phyloP scores from a whole-genome alignment of 441 rosid species.

The Cnidoscolus chayamansa region DNA sequence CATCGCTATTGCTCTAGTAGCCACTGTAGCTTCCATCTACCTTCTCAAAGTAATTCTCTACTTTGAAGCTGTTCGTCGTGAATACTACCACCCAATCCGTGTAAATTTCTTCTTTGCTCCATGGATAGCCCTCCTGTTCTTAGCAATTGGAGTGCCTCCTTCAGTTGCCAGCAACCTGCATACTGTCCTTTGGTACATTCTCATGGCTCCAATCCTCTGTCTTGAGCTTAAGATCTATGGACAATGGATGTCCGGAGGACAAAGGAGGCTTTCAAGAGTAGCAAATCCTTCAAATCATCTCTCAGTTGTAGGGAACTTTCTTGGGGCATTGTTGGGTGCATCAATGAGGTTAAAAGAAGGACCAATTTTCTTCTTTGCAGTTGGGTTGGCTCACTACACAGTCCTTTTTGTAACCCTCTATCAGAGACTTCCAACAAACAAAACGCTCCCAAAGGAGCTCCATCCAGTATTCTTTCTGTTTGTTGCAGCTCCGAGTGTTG shows the following conservation, averaged over 20 bases:
- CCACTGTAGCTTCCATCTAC: conserved; percentile 45
- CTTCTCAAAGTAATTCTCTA: conserved; percentile 51
- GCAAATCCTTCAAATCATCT: conserved; percentile 91
- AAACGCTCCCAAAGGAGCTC: conserved; percentile 83
- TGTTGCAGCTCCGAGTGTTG: conserved; percentile 85
- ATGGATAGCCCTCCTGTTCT: conserved; percentile 68
- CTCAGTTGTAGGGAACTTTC: conserved; percentile 76
- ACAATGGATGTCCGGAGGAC: conserved; percentile 96
- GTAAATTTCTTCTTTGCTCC: conserved; percentile 96
- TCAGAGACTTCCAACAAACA: conserved; percentile 88
- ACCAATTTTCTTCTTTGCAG: conserved; percentile 78
- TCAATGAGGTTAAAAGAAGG: conserved; percentile 87
- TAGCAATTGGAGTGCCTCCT: conserved; percentile 72
- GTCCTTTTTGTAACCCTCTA: conserved; percentile 90
- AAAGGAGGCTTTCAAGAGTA: conserved; percentile 77
- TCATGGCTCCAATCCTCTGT: conserved; percentile 68
- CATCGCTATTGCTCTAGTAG: conserved; percentile 49
- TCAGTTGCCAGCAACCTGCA: conserved; percentile 42
- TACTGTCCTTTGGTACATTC: conserved; percentile 62
- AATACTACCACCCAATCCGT: conserved; percentile 76
- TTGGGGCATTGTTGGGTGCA: conserved; percentile 82
- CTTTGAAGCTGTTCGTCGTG: conserved; percentile 87
- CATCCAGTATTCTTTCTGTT: conserved; percentile 93
- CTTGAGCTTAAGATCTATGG: conserved; percentile 88
- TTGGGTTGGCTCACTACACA: conserved; percentile 76